phyloP scores from a whole-genome alignment of 2,329 filamentous ascomycete genomes.

The Ophiocordyceps camponoti-floridani region DNA sequence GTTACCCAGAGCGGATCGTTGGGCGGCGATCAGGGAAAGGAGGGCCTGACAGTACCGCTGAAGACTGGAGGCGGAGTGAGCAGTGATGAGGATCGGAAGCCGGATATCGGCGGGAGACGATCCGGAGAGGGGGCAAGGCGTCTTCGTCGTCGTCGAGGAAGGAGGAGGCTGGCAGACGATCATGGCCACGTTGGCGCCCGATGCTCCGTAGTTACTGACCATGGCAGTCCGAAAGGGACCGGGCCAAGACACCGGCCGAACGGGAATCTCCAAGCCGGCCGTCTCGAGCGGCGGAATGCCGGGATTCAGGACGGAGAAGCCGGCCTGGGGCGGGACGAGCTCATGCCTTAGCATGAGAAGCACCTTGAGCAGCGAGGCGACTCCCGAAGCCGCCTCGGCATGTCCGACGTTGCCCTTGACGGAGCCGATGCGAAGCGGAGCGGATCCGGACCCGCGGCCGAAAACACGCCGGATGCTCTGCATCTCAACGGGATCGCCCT shows the following conservation, averaged over 20 bases:
- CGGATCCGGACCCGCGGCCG: not conserved
- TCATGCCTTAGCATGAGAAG: slow-evolving; percentile 13
- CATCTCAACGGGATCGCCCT: not conserved
- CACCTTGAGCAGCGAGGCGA: slow-evolving; percentile 13
- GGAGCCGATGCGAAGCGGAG: slow-evolving; percentile 25
- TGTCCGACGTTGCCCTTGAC: slow-evolving; percentile 10
- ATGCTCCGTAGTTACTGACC: slow-evolving; percentile 19
- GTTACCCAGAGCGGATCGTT: not conserved
- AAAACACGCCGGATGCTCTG: slow-evolving; percentile 4
- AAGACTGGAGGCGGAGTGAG: not conserved
- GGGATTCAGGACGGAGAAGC: slow-evolving; percentile 10
- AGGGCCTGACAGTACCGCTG: not conserved
- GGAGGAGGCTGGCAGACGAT: not conserved
- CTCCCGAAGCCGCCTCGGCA: slow-evolving; percentile 11
- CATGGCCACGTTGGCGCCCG: slow-evolving; percentile 14
- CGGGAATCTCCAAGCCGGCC: slow-evolving; percentile 4
- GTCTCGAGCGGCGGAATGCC: slow-evolving; percentile 7
- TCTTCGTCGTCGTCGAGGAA: too few species aligned
- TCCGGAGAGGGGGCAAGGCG: not conserved
- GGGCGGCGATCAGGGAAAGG: not conserved
- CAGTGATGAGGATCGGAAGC: not conserved
- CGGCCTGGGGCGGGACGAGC: slow-evolving; percentile 8
- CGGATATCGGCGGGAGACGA: not conserved
- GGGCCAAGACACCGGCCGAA: slow-evolving; percentile 5
- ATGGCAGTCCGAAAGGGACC: slow-evolving; percentile 7